Percentiles rank a stretch among this genome's conserved stretches.
Evolutionary conservation across 2,329 filamentous ascomycete species (phyloP).

Genomic region (Lachnellula arida): DNA sequence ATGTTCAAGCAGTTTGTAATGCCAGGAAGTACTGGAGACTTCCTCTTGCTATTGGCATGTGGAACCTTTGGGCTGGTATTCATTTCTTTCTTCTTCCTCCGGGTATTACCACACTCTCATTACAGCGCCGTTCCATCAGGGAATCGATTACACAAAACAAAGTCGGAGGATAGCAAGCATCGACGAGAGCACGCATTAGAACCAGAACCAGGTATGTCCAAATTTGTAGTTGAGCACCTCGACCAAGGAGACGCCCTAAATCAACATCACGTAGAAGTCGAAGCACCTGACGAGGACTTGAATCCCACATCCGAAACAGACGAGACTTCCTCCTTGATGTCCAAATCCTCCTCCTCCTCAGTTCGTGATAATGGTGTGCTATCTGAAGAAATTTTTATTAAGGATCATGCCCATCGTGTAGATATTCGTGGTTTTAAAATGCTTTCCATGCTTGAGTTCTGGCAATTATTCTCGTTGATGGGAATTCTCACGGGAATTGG

Average conservation of each 20-base stretch:
- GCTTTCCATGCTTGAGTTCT: slow-evolving; percentile 72
- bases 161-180: slow-evolving; percentile 39
- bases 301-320: slow-evolving; percentile 43
- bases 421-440: slow-evolving; percentile 85
- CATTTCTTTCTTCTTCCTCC: slow-evolving; percentile 78
- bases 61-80: slow-evolving; percentile 76
- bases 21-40: slow-evolving; percentile 75
- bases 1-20: slow-evolving; percentile 71
- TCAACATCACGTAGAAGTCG: slow-evolving; percentile 26
- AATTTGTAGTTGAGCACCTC: slow-evolving; percentile 30
- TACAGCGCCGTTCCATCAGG: slow-evolving; percentile 40
- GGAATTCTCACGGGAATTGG: slow-evolving; percentile 89
- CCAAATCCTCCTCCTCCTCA: slow-evolving; percentile 45
- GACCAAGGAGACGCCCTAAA: slow-evolving; percentile 28
- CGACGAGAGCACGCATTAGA: slow-evolving; percentile 35
- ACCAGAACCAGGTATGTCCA: slow-evolving; percentile 62
- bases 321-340: slow-evolving; percentile 80
- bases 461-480: slow-evolving; percentile 85
- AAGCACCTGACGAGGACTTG: slow-evolving; percentile 25
- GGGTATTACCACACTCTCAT: slow-evolving; percentile 57
- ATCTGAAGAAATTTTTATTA: slow-evolving; percentile 47
- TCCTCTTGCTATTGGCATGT: slow-evolving; percentile 73
- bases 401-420: slow-evolving; percentile 72
- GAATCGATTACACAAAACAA: slow-evolving; percentile 40
- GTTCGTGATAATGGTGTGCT: slow-evolving; percentile 41